A percentile compares a stretch with the other conserved stretches of the same genome.
Evolutionary conservation across 306 rosid species (phyloP).

Genomic region (Crotalaria pallida): DNA sequence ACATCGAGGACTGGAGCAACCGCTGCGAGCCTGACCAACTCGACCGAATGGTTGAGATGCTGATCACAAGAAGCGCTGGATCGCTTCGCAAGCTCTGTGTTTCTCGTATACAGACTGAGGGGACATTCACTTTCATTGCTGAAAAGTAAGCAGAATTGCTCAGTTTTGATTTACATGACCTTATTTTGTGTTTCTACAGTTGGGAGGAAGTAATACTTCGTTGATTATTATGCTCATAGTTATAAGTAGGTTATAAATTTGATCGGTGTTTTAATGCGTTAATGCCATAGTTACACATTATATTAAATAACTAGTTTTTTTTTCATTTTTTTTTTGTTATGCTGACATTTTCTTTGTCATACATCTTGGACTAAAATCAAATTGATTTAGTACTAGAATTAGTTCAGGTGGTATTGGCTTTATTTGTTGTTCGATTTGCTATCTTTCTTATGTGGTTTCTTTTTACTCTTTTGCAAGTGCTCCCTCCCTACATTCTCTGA

Average conservation of each 20-base stretch:
- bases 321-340: background rate
- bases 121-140: constrained; percentile 69
- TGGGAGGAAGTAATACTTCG: background rate
- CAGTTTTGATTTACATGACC: background rate
- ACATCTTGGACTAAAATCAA: background rate
- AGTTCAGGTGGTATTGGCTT: background rate
- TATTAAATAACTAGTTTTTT: background rate
- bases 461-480: constrained; percentile 73
- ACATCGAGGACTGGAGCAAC: constrained; percentile 81
- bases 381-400: background rate
- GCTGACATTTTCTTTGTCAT: background rate
- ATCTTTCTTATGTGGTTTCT: constrained; percentile 17
- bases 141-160: constrained; percentile 64
- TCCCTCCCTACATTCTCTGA: constrained; percentile 63
- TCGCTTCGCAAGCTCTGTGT: constrained; percentile 81
- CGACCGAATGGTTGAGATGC: constrained; percentile 65
- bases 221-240: background rate
- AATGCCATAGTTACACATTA: background rate
- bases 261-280: background rate
- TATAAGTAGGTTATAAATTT: background rate
- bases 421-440: background rate
- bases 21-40: constrained; percentile 52
- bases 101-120: constrained; percentile 56
- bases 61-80: constrained; percentile 64
- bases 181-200: background rate